Percentiles rank a stretch among this genome's conserved stretches.
Conservation (phyloP, 1,139 yeast genomes). For the Geotrichum siamense region DNA sequence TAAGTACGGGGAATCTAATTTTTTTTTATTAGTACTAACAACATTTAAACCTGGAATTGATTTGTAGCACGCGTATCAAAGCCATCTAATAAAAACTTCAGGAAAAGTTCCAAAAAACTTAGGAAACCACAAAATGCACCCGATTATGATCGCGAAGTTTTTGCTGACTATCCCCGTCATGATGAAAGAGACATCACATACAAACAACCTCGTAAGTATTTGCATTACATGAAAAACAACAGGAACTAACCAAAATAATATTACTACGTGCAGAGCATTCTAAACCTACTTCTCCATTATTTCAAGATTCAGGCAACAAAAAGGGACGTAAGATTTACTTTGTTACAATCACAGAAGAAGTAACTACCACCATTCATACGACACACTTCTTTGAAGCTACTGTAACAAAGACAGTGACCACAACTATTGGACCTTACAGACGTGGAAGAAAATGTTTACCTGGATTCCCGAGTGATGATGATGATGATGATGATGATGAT, state of each 20-base stretch:
- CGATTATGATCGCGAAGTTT: not conserved
- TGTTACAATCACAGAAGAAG: conserved; percentile 5
- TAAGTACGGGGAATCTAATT: no score
- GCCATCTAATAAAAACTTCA: no score
- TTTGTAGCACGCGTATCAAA: no score
- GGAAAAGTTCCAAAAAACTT: no score
- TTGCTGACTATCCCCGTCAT: not conserved
- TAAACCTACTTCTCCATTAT: conserved; percentile 3
- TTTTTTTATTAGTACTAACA: no score
- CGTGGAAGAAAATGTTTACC: conserved; percentile 9
- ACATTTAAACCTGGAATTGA: no score
- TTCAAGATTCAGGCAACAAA: not conserved
- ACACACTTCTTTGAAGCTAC: not conserved
- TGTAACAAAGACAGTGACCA: not conserved
- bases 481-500: conserved; percentile 2
- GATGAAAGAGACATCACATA: not conserved
- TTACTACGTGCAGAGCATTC: not conserved
- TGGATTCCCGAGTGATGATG: conserved; percentile 2
- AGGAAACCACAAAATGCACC: no score
- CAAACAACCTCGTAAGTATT: not conserved
- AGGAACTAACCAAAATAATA: not conserved
- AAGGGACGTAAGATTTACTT: conserved; percentile 25
- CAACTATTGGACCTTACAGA: conserved; percentile 8
- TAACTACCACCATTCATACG: not conserved
- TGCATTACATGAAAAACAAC: not conserved